A percentile compares a stretch with the other conserved stretches of the same genome.
Evolutionary conservation across 257 asterid genomes (phyloP).

Genomic region (Eustoma russellianum): DNA sequence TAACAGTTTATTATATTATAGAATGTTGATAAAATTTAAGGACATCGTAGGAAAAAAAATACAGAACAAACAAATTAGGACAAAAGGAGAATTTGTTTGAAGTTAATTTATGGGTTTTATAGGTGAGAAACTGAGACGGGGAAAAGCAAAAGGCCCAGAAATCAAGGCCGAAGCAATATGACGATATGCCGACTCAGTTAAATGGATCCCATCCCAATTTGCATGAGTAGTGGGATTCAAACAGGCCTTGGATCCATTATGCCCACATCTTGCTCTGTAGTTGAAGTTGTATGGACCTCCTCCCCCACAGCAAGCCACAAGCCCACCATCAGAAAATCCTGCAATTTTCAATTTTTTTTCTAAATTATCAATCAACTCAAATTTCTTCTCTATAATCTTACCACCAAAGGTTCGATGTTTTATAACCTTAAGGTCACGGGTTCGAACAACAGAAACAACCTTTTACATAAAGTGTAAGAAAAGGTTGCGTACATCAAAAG

Average conservation of each 20-base stretch:
- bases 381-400: too few relatives aligned
- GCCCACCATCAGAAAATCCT: constrained; percentile 39
- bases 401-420: too few relatives aligned
- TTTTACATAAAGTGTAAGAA: too few relatives aligned
- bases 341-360: not conserved
- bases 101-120: constrained; percentile 1
- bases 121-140: constrained; percentile 42
- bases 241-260: constrained; percentile 53
- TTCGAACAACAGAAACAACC: too few relatives aligned
- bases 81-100: too few relatives aligned
- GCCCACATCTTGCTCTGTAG: constrained; percentile 70
- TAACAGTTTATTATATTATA: too few relatives aligned
- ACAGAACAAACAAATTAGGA: too few relatives aligned
- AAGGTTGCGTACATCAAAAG: too few relatives aligned
- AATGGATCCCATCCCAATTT: constrained; percentile 74
- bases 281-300: constrained; percentile 85
- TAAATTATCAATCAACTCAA: too few relatives aligned
- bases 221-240: constrained; percentile 26
- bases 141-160: constrained; percentile 40
- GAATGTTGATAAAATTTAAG: too few relatives aligned
- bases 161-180: constrained; percentile 42
- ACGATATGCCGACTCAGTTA: constrained; percentile 63
- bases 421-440: too few relatives aligned
- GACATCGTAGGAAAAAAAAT: too few relatives aligned
- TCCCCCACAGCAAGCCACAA: constrained; percentile 74